Evolutionary conservation across 371 early-diverging fungal species (phyloP), one percentile per base, ranked within the genome.

Genomic region (Nematocida sp.): DNA sequence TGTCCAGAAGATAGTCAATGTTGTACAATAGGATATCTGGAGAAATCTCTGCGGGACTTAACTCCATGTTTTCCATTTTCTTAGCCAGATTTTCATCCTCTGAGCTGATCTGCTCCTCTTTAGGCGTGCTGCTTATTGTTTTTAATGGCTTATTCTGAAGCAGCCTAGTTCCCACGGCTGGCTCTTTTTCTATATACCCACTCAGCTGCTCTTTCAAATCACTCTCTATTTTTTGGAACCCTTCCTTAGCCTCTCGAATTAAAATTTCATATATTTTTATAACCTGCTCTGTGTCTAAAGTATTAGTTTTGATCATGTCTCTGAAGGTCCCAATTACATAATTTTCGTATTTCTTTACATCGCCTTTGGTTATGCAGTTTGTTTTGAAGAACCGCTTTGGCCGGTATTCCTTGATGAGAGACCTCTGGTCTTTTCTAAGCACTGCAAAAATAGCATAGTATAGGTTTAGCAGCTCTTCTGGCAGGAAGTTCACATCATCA

Each of bases 321-420:
- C 83, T 57, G 47, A 88, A 84, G 3, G 73, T 85, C 13, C 61
- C 57, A 6, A 86, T 71, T 11, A 88, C 60, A 75, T 84, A 72
- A 7, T 54, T 84, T 69, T 86, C 84, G 69, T 86, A 88, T 20
- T 83, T 60, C 27, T 73, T 84, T 9, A 84, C 80, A 72, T 88
- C 86, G 23, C 66, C 56, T 66, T 85, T 88, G 1, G 82, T 84
- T 20, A 88, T 82, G 47, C 85, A 75, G 66, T 88, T 88, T 20
- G 84, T 84, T 60, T 82, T 86, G 72, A 88, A 88, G 70, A 88
- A 88, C 40, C 75, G 82, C 64, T 82, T 74, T 6, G 88, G 88
- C 67, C 76, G 60, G 33, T 85, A 66, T 40, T 83, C 62, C 40
- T 85, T 83, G 13, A 84, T 72, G 15, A 85, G 66, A 23, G 76